Evolutionary conservation across 805 yeast species (phyloP).

Genomic region (Cyberlindnera xishuangbannaensis): DNA sequence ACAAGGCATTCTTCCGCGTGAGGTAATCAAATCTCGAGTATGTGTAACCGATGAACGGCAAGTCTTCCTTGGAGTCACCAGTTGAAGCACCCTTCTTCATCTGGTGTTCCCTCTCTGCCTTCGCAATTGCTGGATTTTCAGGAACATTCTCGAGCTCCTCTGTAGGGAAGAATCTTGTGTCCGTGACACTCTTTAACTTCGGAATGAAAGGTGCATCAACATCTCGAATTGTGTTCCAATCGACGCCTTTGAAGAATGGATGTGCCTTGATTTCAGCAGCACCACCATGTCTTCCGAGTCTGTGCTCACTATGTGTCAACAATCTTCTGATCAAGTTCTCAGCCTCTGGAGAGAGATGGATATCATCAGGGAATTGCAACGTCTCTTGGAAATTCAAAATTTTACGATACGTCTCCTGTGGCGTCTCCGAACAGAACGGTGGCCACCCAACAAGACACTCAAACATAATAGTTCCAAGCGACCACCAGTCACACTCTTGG

Average conservation of each 20-base stretch:
- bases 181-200: conserved; percentile 84
- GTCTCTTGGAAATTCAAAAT: conserved; percentile 86
- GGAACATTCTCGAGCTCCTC: conserved; percentile 95
- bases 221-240: conserved; percentile 67
- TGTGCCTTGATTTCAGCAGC: conserved; percentile 67
- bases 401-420: conserved; percentile 93
- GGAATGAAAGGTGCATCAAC: conserved; percentile 94
- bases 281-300: conserved; percentile 56
- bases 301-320: conserved; percentile 80
- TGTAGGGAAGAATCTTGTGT: conserved; percentile 96
- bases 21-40: conserved; percentile 91
- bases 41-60: conserved; percentile 97
- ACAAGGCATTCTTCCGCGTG: conserved; percentile 60
- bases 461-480: conserved; percentile 93
- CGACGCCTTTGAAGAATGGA: conserved; percentile 79
- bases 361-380: conserved; percentile 81
- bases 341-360: conserved; percentile 83
- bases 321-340: conserved; percentile 86
- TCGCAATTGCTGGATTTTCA: conserved; percentile 71
- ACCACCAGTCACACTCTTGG: conserved; percentile 98
- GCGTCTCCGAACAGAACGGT: conserved; percentile 90
- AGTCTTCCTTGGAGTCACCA: conserved; percentile 66
- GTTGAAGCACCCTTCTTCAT: conserved; percentile 34
- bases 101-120: conserved; percentile 63
- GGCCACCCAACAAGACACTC: conserved; percentile 97